Base-by-base conservation (phyloP, 2,329 filamentous ascomycete species). In the Fusarium sp. region DNA sequence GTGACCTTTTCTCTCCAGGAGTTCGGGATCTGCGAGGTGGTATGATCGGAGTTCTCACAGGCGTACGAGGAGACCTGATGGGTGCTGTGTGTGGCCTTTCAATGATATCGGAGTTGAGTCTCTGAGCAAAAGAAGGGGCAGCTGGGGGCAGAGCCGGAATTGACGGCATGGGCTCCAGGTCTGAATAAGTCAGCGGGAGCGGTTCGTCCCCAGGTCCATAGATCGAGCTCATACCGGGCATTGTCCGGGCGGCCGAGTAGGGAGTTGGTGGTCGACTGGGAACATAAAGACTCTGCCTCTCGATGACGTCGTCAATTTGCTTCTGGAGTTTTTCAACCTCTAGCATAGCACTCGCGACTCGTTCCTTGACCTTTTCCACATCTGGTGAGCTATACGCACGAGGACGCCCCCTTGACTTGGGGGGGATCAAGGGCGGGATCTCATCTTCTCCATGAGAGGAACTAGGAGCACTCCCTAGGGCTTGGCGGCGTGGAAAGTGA, bases 281-380 rank as follows among this genome's bases (percentile, higher is more conserved):
- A 23, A 84, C 72, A 70, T 89, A 90, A 38, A 90, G 79, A 78
- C 87, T 91, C 79, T 89, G 88, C 66, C 88, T 85, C 81, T 90
- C 88, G 29, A 90, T 85, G 27, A 88, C 82, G 56, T 87, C 85
- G 58, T 91, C 87, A 59, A 91, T 90, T 72, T 89, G 85, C 63
- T 85, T 85, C 78, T 91, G 85, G 46, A 90, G 79, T 62, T 82
- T 82, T 61, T 92, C 90, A 69, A 88, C 83, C 76, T 91, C 89
- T 60, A 88, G 80, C 82, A 90, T 86, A 54, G 87, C 88, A 66
- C 82, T 84, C 35, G 88, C 88, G 48, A 90, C 87, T 45, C 87
- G 83, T 70, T 88, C 85, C 55, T 87, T 86, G 60, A 90, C 86
- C 19, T 78, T 78, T 33, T 89, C 86, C 68, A 87, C 83, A 63